Percentiles rank a stretch among this genome's conserved stretches.
These are phyloP conservation scores for Xylaria sp. DNA, from an alignment of 2,329 filamentous ascomycete species.

Conservation along the genomic window DNA sequence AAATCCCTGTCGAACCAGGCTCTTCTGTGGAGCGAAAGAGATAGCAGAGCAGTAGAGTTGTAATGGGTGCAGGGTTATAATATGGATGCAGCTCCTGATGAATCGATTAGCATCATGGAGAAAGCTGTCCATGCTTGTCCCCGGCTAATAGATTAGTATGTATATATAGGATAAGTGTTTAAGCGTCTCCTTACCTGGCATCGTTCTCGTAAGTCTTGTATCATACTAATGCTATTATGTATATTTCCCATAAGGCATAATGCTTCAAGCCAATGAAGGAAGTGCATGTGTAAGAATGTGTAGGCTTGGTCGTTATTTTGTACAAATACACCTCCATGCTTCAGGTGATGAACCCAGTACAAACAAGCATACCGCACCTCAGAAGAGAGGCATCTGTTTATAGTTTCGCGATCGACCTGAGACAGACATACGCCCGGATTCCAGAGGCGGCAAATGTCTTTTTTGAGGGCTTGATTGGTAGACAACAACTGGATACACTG, in stretches of 20 bases:
- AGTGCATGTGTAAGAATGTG: constrained; percentile 46
- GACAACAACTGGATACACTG: constrained; percentile 46
- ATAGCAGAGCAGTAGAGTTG: neutral
- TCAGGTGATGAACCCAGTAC: constrained; percentile 47
- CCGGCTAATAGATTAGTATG: neutral
- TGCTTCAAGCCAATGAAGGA: constrained; percentile 52
- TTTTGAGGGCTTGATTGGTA: constrained; percentile 38
- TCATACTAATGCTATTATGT: neutral
- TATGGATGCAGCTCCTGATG: neutral
- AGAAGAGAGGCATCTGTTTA: constrained; percentile 12
- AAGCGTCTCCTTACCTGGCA: too few species aligned
- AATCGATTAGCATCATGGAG: neutral
- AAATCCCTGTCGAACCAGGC: neutral
- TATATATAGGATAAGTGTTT: neutral
- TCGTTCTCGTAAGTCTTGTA: too few species aligned
- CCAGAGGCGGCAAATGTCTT: neutral
- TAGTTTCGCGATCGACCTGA: neutral
- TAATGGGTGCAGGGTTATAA: too few species aligned
- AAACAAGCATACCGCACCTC: constrained; percentile 46
- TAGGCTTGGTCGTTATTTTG: constrained; percentile 42
- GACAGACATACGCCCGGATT: constrained; percentile 37
- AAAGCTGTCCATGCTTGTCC: neutral
- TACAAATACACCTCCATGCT: constrained; percentile 42
- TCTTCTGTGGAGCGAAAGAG: neutral
- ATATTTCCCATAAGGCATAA: constrained; percentile 45